A percentile compares a stretch with the other conserved stretches of the same genome.
Evolutionary conservation across 2,329 filamentous ascomycete genomes (phyloP).

Genomic region (Orbilia quercus): DNA sequence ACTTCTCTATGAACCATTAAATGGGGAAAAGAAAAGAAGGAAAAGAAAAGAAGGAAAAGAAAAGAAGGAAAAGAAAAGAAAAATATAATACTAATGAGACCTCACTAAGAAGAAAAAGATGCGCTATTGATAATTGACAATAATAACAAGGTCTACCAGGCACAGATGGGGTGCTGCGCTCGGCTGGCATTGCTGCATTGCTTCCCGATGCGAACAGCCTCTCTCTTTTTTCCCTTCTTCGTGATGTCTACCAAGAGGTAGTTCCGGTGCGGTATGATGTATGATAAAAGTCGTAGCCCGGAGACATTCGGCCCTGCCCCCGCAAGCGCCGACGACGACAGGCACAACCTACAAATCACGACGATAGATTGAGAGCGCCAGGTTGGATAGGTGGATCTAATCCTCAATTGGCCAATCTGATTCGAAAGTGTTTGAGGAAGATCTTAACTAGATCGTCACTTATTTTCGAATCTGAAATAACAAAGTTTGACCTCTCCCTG

Average conservation of each 20-base stretch:
- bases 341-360: conserved; percentile 42
- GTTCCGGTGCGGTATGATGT: conserved; percentile 12
- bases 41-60: conserved; percentile 38
- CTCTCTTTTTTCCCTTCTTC: conserved; percentile 15
- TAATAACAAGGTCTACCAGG: conserved; percentile 48
- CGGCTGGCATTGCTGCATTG: conserved; percentile 42
- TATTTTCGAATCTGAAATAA: conserved; percentile 38
- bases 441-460: conserved; percentile 55
- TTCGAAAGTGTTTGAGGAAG: conserved; percentile 55
- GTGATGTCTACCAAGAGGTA: conserved; percentile 36
- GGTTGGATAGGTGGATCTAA: conserved; percentile 37
- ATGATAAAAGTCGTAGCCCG: conserved; percentile 15
- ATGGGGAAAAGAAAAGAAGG: conserved; percentile 6
- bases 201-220: conserved; percentile 19
- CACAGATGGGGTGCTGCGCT: conserved; percentile 34
- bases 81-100: conserved; percentile 24
- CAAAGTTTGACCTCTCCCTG: conserved; percentile 40
- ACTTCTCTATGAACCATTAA: conserved; percentile 33
- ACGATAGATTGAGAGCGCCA: conserved; percentile 18
- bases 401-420: conserved; percentile 48
- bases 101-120: conserved; percentile 33
- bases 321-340: conserved; percentile 47
- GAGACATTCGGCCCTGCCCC: conserved; percentile 37
- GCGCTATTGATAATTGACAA: conserved; percentile 44
- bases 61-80: no score